These are phyloP conservation scores for Terana coerulea DNA, from an alignment of 768 basidiomycete genomes.

Conservation along the genomic window DNA sequence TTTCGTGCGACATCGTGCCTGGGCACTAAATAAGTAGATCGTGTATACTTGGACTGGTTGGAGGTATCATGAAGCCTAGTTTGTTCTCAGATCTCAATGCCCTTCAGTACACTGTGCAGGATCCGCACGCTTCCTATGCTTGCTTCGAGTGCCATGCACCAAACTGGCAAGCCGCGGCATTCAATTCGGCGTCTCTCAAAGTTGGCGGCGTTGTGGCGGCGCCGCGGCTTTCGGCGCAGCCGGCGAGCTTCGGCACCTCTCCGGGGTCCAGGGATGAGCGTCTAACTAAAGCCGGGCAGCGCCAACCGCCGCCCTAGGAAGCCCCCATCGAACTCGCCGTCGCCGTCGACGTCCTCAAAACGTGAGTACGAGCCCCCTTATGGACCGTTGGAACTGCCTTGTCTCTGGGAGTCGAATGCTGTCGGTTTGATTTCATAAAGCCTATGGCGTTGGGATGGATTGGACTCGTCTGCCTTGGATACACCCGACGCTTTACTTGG, in stretches of 20 bases:
- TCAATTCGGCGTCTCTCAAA: too few species aligned
- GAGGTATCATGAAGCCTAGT: too few species aligned
- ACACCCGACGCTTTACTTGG: constrained; percentile 8
- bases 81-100: too few species aligned
- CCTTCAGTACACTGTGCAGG: too few species aligned
- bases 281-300: not conserved
- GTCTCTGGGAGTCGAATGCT: constrained; percentile 16
- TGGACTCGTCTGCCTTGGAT: constrained; percentile 19
- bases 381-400: constrained; percentile 13
- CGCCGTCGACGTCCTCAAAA: constrained; percentile 47
- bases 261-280: constrained; percentile 9
- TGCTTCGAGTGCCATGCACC: too few species aligned
- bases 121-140: too few species aligned
- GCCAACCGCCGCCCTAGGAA: constrained; percentile 4
- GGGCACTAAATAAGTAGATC: too few species aligned
- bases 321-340: constrained; percentile 24
- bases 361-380: constrained; percentile 43
- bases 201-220: constrained; percentile 1
- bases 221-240: not conserved
- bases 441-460: constrained; percentile 19
- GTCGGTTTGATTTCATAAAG: constrained; percentile 6
- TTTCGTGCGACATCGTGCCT: too few species aligned
- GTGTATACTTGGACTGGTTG: too few species aligned
- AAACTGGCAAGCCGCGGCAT: too few species aligned
- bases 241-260: not conserved